Evolutionary conservation across 768 basidiomycete genomes (phyloP), one percentile per base, ranked within the genome.

Genomic region (Leccinum variicolor): DNA sequence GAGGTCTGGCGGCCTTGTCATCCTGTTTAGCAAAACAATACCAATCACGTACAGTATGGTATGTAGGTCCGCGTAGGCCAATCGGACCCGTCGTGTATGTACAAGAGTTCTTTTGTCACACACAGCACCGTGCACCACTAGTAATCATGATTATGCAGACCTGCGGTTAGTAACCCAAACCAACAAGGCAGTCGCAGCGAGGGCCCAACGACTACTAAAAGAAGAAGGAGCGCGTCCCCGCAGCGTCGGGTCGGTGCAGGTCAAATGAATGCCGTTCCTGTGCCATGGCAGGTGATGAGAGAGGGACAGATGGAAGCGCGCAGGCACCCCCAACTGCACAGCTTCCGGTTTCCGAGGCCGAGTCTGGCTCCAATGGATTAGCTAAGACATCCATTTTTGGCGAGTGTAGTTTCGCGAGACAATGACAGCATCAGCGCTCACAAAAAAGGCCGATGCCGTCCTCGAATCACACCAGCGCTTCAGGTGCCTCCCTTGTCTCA

Each of bases 391-490:
- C 65, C 60, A 43, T 60, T 54, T 68, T 57, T 55, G 59, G 67
- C 29, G 50, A 53, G 52, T 45, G 66, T 58, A 2, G 53, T 52
- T 43, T 52, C 57, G 29, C 57, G 39, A 3, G 17, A 36, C n/a
- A 11, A 17, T 34, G 48, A 61, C 50, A 36, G 60, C 36, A 65
- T 53, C 60, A 64, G 17, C 48, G 36, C 48, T 72, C 71, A 73
- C 70, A 72, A 72, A 72, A 63, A 65, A 58, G 64, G 72, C 65
- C 59, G 48, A 55, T 62, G 63, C 57, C 57, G 70, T 39, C 23
- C 45, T 57, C 41, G 66, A 61, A 55, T 68, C 66, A 52, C 64
- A 62, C 29, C 11, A 5, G 60, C 57, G 55, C 56, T 29, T 48
- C n/a, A 33, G 36, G 56, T 58, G 56, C 61, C 59, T 63, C 50